phyloP scores from a whole-genome alignment of 2,329 filamentous ascomycete genomes.

The Epichloe brachyelytri region DNA sequence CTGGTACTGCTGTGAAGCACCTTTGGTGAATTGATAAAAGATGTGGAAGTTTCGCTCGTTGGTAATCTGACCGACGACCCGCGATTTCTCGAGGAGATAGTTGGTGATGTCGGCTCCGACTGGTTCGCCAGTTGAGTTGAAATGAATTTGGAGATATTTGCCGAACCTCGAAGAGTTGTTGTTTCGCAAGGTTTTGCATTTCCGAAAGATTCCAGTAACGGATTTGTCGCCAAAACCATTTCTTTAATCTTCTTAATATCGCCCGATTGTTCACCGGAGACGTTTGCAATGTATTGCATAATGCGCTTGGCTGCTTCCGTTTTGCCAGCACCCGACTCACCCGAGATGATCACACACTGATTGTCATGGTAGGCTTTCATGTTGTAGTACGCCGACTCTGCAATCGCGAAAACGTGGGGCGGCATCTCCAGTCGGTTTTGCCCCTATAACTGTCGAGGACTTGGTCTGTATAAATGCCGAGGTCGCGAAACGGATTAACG shows the following conservation, averaged over 20 bases:
- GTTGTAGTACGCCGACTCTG: slow-evolving; percentile 95
- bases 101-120: slow-evolving; percentile 97
- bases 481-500: slow-evolving; percentile 93
- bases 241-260: slow-evolving; percentile 97
- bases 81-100: slow-evolving; percentile 87
- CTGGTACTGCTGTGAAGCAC: slow-evolving; percentile 74
- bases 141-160: slow-evolving; percentile 95
- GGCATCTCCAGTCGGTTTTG: slow-evolving; percentile 93
- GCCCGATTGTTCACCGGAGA: slow-evolving; percentile 72
- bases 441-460: slow-evolving; percentile 90
- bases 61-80: slow-evolving; percentile 86
- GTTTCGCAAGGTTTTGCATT: slow-evolving; percentile 93
- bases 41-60: slow-evolving; percentile 99
- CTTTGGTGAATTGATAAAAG: slow-evolving; percentile 98
- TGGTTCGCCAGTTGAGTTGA: slow-evolving; percentile 82
- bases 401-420: slow-evolving; percentile 94
- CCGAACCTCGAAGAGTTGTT: slow-evolving; percentile 98
- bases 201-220: slow-evolving; percentile 90
- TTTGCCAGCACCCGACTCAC: slow-evolving; percentile 95
- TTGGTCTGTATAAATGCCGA: slow-evolving; percentile 94
- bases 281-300: slow-evolving; percentile 99
- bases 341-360: slow-evolving; percentile 98
- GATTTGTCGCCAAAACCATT: slow-evolving; percentile 98
- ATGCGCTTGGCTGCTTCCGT: slow-evolving; percentile 96
- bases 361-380: slow-evolving; percentile 99